Conservation (phyloP, 2,329 filamentous ascomycete genomes). For the Fusarium illudens region DNA sequence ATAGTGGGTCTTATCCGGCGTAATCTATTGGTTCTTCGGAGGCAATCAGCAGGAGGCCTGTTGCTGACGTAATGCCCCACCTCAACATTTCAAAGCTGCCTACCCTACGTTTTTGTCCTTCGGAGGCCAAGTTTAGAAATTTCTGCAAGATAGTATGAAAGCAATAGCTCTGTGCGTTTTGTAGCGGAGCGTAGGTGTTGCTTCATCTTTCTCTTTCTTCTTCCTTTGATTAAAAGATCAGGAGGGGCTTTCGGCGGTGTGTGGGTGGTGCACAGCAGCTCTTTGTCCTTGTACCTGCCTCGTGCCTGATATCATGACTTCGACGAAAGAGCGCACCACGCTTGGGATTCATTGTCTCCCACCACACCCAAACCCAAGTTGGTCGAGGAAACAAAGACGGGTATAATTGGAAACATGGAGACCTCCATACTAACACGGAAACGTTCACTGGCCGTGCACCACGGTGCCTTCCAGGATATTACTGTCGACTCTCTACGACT, state of each 20-base stretch:
- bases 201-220: not conserved
- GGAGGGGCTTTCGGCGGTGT: not conserved
- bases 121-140: not conserved
- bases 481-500: too few relatives aligned
- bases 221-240: not conserved
- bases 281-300: not conserved
- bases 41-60: not conserved
- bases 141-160: not conserved
- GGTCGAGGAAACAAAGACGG: too few relatives aligned
- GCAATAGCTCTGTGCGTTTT: not conserved
- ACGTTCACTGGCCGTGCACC: not conserved
- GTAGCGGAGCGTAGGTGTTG: not conserved
- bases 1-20: not conserved
- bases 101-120: not conserved
- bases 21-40: slow-evolving; percentile 2
- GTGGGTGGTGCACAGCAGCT: not conserved
- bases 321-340: not conserved
- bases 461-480: not conserved
- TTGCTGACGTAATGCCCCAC: not conserved
- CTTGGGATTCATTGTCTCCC: not conserved
- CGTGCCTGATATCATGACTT: not conserved
- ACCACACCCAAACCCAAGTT: not conserved
- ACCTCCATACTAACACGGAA: not conserved
- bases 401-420: not conserved
- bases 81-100: not conserved